Conservation (phyloP, 164 flowering plant genomes). For the Vitis labrusca region DNA sequence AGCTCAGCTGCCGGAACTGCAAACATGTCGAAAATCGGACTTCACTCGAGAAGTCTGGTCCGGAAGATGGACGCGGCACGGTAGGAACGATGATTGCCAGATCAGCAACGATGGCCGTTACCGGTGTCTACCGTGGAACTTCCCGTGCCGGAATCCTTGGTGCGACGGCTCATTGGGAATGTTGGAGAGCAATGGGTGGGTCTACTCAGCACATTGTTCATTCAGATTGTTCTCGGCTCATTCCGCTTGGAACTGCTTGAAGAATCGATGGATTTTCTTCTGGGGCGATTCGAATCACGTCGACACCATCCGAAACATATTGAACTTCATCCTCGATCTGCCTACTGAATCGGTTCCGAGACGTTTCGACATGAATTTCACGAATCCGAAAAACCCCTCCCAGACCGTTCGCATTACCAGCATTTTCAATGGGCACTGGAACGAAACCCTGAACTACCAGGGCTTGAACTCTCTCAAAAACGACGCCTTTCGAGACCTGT, state of each 20-base stretch:
- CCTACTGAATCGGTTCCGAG: constrained; percentile 56
- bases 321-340: constrained; percentile 64
- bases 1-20: constrained; percentile 39
- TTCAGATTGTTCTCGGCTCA: constrained; percentile 52
- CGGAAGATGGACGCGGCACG: constrained; percentile 89
- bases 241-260: constrained; percentile 86
- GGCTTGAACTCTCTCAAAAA: constrained; percentile 74
- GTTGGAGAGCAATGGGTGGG: constrained; percentile 98
- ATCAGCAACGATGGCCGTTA: constrained; percentile 78
- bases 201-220: constrained; percentile 84
- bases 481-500: constrained; percentile 48
- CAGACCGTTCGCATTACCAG: constrained; percentile 76
- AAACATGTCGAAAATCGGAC: constrained; percentile 51
- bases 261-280: constrained; percentile 85
- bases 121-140: constrained; percentile 50
- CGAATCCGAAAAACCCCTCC: constrained; percentile 63
- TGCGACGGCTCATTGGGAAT: constrained; percentile 70
- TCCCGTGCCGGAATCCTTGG: constrained; percentile 72
- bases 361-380: constrained; percentile 67
- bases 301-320: constrained; percentile 84
- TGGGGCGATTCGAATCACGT: constrained; percentile 99
- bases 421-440: constrained; percentile 91
- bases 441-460: constrained; percentile 58
- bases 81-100: constrained; percentile 56
- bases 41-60: constrained; percentile 61